Evolutionary conservation across 1,139 yeast species (phyloP).

Genomic region (Nadsonia starkeyi-henricii): DNA sequence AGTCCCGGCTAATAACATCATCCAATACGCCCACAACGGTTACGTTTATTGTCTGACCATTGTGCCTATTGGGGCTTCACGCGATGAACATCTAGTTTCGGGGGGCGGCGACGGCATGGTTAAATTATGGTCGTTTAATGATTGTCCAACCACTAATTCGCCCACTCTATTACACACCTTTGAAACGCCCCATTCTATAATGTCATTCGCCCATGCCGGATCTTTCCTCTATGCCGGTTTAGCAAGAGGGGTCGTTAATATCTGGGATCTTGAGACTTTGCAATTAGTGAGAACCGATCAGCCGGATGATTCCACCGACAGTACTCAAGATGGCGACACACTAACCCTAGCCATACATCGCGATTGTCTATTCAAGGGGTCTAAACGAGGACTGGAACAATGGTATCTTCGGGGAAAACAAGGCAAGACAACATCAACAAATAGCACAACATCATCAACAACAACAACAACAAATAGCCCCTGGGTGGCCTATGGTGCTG

Average conservation of each 20-base stretch:
- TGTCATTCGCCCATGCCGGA: slow-evolving; percentile 49
- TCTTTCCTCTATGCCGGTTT: slow-evolving; percentile 70
- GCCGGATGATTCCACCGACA: slow-evolving; percentile 11
- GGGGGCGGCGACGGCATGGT: slow-evolving; percentile 90
- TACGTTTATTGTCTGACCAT: slow-evolving; percentile 61
- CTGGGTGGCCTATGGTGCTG: slow-evolving; percentile 25
- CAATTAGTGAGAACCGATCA: slow-evolving; percentile 39
- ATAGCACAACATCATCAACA: no score
- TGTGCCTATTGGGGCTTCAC: slow-evolving; percentile 18
- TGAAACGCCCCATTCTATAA: slow-evolving; percentile 54
- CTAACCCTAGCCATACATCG: slow-evolving; percentile 38
- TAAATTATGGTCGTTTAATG: slow-evolving; percentile 51
- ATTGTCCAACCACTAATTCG: slow-evolving; percentile 11
- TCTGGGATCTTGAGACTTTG: slow-evolving; percentile 73
- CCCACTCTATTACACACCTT: slow-evolving; percentile 29
- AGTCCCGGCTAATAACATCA: slow-evolving; percentile 48
- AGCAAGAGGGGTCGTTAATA: slow-evolving; percentile 53
- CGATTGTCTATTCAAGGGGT: slow-evolving; percentile 42
- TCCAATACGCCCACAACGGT: slow-evolving; percentile 83
- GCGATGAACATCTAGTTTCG: slow-evolving; percentile 30
- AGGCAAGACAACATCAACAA: slow-evolving; percentile 3
- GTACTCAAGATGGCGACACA: slow-evolving; percentile 33
- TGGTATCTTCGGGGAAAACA: slow-evolving; percentile 20
- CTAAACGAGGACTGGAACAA: slow-evolving; percentile 24
- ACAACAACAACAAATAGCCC: no score